These are phyloP conservation scores for Suillus fuscotomentosus DNA, from an alignment of 768 basidiomycete genomes.

Conservation along the genomic window DNA sequence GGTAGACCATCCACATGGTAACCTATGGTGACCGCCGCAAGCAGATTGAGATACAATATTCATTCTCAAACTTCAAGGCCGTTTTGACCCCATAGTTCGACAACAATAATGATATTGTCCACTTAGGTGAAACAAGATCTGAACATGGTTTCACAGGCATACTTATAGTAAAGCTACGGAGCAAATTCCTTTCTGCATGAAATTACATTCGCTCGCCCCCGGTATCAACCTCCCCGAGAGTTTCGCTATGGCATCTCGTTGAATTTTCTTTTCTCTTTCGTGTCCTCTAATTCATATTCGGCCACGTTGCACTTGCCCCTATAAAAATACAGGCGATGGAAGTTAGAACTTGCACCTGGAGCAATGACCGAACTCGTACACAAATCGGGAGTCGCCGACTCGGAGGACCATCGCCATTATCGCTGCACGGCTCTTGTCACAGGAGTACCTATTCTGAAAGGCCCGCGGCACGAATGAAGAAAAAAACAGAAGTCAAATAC, in stretches of 20 bases:
- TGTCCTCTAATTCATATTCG: constrained; percentile 21
- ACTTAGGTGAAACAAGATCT: not conserved
- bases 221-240: constrained; percentile 30
- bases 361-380: constrained; percentile 75
- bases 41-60: not conserved
- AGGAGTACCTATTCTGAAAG: not conserved
- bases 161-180: not conserved
- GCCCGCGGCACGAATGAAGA: constrained; percentile 17
- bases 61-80: not conserved
- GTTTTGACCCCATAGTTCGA: not conserved
- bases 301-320: constrained; percentile 23
- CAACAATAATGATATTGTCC: not conserved
- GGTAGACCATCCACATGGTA: not conserved
- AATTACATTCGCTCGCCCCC: constrained; percentile 49
- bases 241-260: constrained; percentile 20
- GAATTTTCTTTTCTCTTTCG: constrained; percentile 21
- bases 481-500: not conserved
- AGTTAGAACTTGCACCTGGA: constrained; percentile 52
- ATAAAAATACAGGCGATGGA: constrained; percentile 60
- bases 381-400: constrained; percentile 48
- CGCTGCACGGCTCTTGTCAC: not conserved
- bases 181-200: constrained; percentile 18
- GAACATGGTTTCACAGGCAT: not conserved
- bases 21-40: not conserved
- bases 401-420: not conserved